These are phyloP conservation scores for Aspergillus sclerotialis DNA, from an alignment of 2,329 filamentous ascomycete species.

Conservation along the genomic window DNA sequence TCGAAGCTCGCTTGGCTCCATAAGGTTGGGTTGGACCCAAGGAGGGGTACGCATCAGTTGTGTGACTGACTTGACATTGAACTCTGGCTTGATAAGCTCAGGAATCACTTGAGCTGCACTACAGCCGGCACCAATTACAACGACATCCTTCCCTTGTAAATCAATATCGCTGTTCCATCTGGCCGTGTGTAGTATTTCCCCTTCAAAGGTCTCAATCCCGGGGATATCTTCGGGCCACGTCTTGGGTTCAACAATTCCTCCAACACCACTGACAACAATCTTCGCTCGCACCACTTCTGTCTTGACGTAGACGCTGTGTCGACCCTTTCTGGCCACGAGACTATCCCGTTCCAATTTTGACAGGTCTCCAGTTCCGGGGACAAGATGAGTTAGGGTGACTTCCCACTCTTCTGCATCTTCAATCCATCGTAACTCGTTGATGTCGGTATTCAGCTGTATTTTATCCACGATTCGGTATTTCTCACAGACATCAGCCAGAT, in stretches of 20 bases:
- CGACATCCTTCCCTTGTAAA: conserved; percentile 48
- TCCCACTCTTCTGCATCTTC: conserved; percentile 51
- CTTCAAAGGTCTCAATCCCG: conserved; percentile 48
- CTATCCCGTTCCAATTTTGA: conserved; percentile 40
- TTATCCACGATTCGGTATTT: conserved; percentile 50
- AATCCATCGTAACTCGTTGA: conserved; percentile 47
- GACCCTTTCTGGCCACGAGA: conserved; percentile 38
- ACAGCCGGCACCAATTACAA: conserved; percentile 54
- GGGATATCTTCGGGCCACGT: conserved; percentile 44
- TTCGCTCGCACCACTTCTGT: conserved; percentile 49
- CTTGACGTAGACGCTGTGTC: conserved; percentile 41
- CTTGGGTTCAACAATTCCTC: conserved; percentile 50
- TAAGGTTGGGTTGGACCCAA: conserved; percentile 43
- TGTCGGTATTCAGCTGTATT: conserved; percentile 52
- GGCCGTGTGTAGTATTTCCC: conserved; percentile 52
- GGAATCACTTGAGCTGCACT: conserved; percentile 53
- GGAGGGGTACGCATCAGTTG: conserved; percentile 54
- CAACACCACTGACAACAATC: conserved; percentile 49
- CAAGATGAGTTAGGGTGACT: conserved; percentile 44
- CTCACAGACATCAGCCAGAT: conserved; percentile 48
- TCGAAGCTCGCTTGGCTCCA: conserved; percentile 32
- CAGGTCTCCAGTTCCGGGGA: conserved; percentile 49
- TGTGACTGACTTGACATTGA: conserved; percentile 50
- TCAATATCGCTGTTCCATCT: conserved; percentile 50
- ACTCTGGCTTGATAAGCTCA: conserved; percentile 39